Evolutionary conservation across 345 rosid species (phyloP), one percentile per base, ranked within the genome.

Genomic region (Bruguiera parviflora): DNA sequence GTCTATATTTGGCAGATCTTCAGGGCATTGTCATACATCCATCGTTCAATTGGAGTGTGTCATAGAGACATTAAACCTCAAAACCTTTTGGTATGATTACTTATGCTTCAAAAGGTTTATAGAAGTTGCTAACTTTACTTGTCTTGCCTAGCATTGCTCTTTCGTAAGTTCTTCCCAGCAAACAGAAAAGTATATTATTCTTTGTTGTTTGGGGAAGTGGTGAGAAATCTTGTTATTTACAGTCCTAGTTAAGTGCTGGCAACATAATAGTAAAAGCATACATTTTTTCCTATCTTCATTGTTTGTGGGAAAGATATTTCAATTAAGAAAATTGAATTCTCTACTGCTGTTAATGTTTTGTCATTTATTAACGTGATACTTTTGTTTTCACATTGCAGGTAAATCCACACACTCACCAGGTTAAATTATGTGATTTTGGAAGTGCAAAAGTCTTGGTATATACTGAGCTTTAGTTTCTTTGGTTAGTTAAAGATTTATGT

Each of bases 51-150:
- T 59, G 96, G 96, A 53, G 92, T 90, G 53, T 92, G 98, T 71
- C 99, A 95, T 72, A 89, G 99, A 11, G 99, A 95, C 82, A 92
- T 95, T 47, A 95, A 95, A 79, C 99, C 99, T 51, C 99, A 95
- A 86, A 95, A 92, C 77, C 88, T 95, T 78, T 77, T 95, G 96
- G 99, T 95, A 87, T 58, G 86, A 18, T 37, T 59, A 28, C 20
- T 1, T 55, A 22, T 33, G 28, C 52, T 33, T 63, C 66, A 43
- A 24, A 18, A 58, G n/a, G 63, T 46, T 24, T 65, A 19, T 61
- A 52, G 37, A 5, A 2, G n/a, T 11, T 28, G 8, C 22, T 64
- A 43, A 11, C 28, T 51, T 7, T 32, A 5, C 4, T 22, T 1
- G 31, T 56, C 29, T 24, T 56, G 5, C 24, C 59, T 19, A 21